phyloP scores from a whole-genome alignment of 2,329 filamentous ascomycete genomes.

The Fusarium sp. region DNA sequence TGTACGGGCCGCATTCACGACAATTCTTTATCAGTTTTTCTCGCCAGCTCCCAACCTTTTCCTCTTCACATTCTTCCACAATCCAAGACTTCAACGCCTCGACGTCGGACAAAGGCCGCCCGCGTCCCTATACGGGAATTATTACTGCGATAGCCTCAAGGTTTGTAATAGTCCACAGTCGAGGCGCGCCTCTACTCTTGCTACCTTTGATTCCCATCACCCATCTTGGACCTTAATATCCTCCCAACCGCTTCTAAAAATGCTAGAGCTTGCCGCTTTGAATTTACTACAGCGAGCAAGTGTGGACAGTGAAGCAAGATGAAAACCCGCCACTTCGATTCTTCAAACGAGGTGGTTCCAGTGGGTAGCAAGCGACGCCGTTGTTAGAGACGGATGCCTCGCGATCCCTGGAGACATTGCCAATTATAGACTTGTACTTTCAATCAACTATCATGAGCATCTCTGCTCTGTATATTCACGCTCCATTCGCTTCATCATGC shows the following conservation, averaged over 20 bases:
- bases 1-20: constrained; percentile 30
- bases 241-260: constrained; percentile 64
- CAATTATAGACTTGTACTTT: constrained; percentile 3
- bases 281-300: constrained; percentile 68
- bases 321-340: constrained; percentile 51
- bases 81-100: constrained; percentile 1
- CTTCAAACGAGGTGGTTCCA: constrained; percentile 45
- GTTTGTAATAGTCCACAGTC: constrained; percentile 32
- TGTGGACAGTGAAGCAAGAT: constrained; percentile 79
- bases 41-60: neutral
- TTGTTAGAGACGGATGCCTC: constrained; percentile 44
- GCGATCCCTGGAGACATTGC: constrained; percentile 54
- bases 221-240: neutral
- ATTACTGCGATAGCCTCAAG: constrained; percentile 25
- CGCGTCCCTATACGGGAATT: constrained; percentile 14
- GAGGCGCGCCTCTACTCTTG: neutral
- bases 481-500: neutral
- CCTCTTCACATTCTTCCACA: constrained; percentile 8
- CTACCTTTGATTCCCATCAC: neutral
- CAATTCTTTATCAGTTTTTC: constrained; percentile 28
- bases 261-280: constrained; percentile 76
- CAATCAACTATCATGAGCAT: neutral
- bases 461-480: constrained; percentile 5
- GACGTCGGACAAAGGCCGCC: neutral
- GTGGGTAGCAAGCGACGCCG: constrained; percentile 46